A percentile compares a stretch with the other conserved stretches of the same genome.
Conservation (phyloP, 148 eudicot species). For the Fagopyrum homotropicum region DNA sequence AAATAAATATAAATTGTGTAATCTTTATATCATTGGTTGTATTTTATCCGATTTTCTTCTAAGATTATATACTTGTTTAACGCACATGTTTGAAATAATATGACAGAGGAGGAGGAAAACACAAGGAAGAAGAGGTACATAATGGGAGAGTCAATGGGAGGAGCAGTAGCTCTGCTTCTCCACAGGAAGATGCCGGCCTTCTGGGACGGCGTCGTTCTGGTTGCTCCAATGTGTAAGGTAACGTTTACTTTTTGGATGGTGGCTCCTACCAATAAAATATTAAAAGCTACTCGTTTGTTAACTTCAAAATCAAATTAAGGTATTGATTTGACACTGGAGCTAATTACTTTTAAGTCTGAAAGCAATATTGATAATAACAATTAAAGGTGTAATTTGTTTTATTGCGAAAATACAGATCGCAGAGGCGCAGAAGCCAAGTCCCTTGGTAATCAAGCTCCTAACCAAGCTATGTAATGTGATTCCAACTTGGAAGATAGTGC, state of each 20-base stretch:
- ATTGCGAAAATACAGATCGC: slow-evolving; percentile 41
- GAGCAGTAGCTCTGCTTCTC: slow-evolving; percentile 59
- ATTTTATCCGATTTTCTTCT: too few species aligned
- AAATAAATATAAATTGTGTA: too few species aligned
- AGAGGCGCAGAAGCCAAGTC: slow-evolving; percentile 55
- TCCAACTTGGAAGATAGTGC: slow-evolving; percentile 80
- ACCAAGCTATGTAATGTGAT: slow-evolving; percentile 35
- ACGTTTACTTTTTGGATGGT: background rate
- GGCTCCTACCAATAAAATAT: background rate
- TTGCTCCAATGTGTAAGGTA: slow-evolving; percentile 98
- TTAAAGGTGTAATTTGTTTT: too few species aligned
- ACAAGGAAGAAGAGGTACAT: slow-evolving; percentile 40
- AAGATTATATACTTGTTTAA: background rate
- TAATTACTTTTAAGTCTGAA: too few species aligned
- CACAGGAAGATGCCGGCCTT: slow-evolving; percentile 67
- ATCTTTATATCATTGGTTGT: too few species aligned
- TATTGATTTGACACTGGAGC: too few species aligned
- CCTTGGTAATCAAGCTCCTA: slow-evolving; percentile 33
- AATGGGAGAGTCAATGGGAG: slow-evolving; percentile 99
- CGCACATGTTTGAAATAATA: background rate
- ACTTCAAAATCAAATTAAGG: too few species aligned
- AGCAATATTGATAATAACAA: too few species aligned
- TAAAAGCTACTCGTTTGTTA: background rate
- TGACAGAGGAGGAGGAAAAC: slow-evolving; percentile 57
- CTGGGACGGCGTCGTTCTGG: slow-evolving; percentile 85